Evolutionary conservation across 352 stramenopile genomes (phyloP).

Genomic region (Globisporangium parvum): DNA sequence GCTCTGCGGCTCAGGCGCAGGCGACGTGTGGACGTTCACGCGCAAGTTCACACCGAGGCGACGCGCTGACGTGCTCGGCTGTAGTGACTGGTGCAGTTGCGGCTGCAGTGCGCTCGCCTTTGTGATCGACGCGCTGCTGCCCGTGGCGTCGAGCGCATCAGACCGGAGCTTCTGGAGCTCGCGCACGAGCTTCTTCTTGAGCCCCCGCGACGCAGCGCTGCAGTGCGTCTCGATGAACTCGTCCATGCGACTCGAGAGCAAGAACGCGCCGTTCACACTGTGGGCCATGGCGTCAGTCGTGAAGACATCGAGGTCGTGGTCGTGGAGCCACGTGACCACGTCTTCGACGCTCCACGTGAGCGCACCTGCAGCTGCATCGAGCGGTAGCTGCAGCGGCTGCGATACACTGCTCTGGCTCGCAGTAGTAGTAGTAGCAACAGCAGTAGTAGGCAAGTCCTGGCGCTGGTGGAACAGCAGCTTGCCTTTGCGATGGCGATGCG

Average conservation of each 20-base stretch:
- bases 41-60: constrained; percentile 48
- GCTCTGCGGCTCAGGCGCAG: constrained; percentile 5
- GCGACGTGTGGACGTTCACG: constrained; percentile 40
- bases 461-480: constrained; percentile 72
- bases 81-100: background rate
- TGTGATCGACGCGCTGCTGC: background rate
- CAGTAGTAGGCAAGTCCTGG: constrained; percentile 10
- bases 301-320: constrained; percentile 60
- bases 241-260: constrained; percentile 38
- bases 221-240: constrained; percentile 45
- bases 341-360: constrained; percentile 29
- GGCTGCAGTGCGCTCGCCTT: background rate
- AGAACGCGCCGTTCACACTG: constrained; percentile 41
- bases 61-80: constrained; percentile 20
- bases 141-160: constrained; percentile 3
- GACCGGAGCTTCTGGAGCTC: constrained; percentile 72
- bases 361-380: background rate
- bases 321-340: constrained; percentile 52
- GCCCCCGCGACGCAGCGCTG: constrained; percentile 38
- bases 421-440: too few species aligned
- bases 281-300: constrained; percentile 29
- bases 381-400: too few species aligned
- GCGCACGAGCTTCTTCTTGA: constrained; percentile 75
- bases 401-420: too few species aligned
- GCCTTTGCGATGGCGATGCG: constrained; percentile 69